Percentiles rank a stretch among this genome's conserved stretches.
These are phyloP conservation scores for Begonia masoniana DNA, from an alignment of 306 rosid genomes.

Conservation along the genomic window DNA sequence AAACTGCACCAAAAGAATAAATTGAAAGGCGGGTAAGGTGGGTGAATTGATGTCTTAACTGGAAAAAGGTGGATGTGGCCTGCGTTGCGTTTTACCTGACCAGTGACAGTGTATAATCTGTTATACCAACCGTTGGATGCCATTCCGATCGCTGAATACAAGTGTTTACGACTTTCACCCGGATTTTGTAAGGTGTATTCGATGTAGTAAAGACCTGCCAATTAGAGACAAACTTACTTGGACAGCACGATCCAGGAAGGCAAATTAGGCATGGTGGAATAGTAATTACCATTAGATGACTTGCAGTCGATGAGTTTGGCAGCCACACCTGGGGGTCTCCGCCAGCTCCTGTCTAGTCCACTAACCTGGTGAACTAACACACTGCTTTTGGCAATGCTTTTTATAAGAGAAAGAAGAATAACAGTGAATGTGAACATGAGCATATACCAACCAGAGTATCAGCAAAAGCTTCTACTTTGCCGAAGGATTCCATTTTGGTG, in stretches of 20 bases:
- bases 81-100: conserved; percentile 41
- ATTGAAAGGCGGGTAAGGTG: neutral
- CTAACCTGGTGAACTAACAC: conserved; percentile 37
- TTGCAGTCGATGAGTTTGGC: conserved; percentile 65
- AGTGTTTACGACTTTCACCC: conserved; percentile 58
- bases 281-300: conserved; percentile 46
- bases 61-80: too few relatives aligned
- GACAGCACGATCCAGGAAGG: too few relatives aligned
- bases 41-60: too few relatives aligned
- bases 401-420: neutral
- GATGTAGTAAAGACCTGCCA: conserved; percentile 67
- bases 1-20: conserved; percentile 19
- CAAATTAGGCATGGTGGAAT: too few relatives aligned
- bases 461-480: conserved; percentile 90
- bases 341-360: conserved; percentile 96
- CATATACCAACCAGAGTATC: conserved; percentile 54
- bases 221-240: neutral
- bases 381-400: too few relatives aligned
- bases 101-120: conserved; percentile 76
- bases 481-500: conserved; percentile 88
- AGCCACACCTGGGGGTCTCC: conserved; percentile 70
- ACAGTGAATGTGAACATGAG: too few relatives aligned
- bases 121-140: conserved; percentile 82
- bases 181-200: conserved; percentile 67
- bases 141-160: conserved; percentile 84